These are phyloP conservation scores for Noccaea caerulescens DNA, from an alignment of 345 rosid species.

Conservation along the genomic window DNA sequence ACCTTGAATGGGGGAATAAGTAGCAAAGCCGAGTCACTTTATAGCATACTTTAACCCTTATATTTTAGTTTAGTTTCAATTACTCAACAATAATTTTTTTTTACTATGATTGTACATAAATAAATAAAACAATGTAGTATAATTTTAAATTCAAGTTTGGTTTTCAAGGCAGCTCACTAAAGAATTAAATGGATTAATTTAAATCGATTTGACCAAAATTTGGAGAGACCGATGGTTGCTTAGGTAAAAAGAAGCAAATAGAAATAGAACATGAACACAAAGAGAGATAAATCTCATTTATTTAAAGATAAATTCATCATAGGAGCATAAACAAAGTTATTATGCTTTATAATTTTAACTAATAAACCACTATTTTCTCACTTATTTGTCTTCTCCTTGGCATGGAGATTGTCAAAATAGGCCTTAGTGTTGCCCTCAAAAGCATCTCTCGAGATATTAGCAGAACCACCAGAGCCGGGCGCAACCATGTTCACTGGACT, in stretches of 20 bases:
- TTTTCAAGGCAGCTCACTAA: too few relatives aligned
- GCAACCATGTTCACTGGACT: slow-evolving; percentile 28
- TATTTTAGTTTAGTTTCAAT: background rate
- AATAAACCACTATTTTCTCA: background rate
- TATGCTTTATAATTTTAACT: background rate
- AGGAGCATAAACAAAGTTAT: slow-evolving; percentile 10
- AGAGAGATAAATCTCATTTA: background rate
- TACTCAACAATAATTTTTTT: background rate
- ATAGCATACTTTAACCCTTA: slow-evolving; percentile 14
- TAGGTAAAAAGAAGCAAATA: background rate
- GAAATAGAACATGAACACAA: background rate
- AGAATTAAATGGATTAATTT: too few relatives aligned
- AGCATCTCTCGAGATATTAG: slow-evolving; percentile 12
- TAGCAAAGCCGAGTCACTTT: background rate
- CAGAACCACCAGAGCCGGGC: slow-evolving; percentile 26
- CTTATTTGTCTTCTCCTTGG: slow-evolving; percentile 21
- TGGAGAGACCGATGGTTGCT: too few relatives aligned
- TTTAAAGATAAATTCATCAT: background rate
- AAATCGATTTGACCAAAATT: too few relatives aligned
- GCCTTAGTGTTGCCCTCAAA: slow-evolving; percentile 25
- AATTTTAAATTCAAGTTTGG: too few relatives aligned
- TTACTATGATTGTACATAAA: background rate
- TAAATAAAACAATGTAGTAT: background rate
- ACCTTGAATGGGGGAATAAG: slow-evolving; percentile 28
- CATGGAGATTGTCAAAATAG: slow-evolving; percentile 26